phyloP scores from a whole-genome alignment of 768 basidiomycete genomes.

The Scleroderma citrinum region DNA sequence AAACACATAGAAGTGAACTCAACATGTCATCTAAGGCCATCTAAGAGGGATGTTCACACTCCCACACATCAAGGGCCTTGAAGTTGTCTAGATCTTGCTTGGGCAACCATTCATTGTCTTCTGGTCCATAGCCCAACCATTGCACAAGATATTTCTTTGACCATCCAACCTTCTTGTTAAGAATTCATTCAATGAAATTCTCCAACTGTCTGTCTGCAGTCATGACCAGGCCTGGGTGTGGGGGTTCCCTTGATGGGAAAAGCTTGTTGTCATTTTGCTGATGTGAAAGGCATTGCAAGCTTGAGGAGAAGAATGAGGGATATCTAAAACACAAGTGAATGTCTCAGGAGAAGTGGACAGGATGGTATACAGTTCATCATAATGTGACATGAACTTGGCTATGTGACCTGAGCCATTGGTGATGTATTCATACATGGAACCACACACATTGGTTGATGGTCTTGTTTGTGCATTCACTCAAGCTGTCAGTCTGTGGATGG shows the following conservation, averaged over 20 bases:
- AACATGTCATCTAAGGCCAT: too few species aligned
- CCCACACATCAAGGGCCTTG: constrained; percentile 16
- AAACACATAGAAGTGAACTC: too few species aligned
- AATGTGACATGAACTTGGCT: constrained; percentile 13
- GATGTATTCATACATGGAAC: constrained; percentile 15
- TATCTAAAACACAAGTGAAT: constrained; percentile 12
- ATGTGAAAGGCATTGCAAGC: constrained; percentile 10
- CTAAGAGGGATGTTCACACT: neutral
- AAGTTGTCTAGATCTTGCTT: constrained; percentile 17
- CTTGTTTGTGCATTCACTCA: constrained; percentile 29
- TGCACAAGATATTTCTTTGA: constrained; percentile 13
- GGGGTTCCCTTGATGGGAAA: constrained; percentile 2
- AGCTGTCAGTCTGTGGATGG: constrained; percentile 35
- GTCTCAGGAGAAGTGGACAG: neutral
- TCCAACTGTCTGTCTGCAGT: constrained; percentile 6
- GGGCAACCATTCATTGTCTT: constrained; percentile 26
- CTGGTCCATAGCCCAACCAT: constrained; percentile 26
- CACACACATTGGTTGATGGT: constrained; percentile 24
- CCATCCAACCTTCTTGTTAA: neutral
- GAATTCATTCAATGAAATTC: constrained; percentile 8
- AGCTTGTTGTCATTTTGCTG: constrained; percentile 8
- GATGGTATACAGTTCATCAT: constrained; percentile 10
- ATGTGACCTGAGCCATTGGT: neutral
- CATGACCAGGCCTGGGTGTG: constrained; percentile 4
- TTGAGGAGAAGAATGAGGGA: constrained; percentile 7